Conservation (phyloP, 352 stramenopile genomes). For the Elongisporangium senticosum region DNA sequence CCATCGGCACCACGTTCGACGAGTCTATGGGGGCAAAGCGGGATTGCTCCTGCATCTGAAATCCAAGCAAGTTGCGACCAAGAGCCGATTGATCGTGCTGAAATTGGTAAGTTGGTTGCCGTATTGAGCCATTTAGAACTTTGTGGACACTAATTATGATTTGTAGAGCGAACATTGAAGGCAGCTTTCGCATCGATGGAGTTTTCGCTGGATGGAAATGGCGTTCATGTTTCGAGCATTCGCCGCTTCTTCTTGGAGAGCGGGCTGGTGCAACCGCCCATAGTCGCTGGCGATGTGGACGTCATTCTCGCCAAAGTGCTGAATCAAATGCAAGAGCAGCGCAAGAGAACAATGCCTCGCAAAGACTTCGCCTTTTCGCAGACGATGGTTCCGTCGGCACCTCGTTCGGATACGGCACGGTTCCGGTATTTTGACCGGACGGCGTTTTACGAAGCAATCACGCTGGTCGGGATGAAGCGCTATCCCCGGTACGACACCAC, state of each 20-base stretch:
- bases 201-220: conserved; percentile 32
- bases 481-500: conserved; percentile 54
- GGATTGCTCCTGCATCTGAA: conserved; percentile 5
- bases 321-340: conserved; percentile 42
- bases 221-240: conserved; percentile 62
- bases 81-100: conserved; percentile 10
- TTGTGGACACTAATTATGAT: not conserved
- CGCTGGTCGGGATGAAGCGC: conserved; percentile 50
- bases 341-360: conserved; percentile 34
- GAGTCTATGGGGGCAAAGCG: conserved; percentile 10
- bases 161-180: not conserved
- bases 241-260: conserved; percentile 62
- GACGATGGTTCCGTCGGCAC: conserved; percentile 6
- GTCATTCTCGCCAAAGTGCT: conserved; percentile 62
- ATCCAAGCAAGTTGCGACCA: conserved; percentile 3
- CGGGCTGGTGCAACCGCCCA: conserved; percentile 44
- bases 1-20: conserved; percentile 6
- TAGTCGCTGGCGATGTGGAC: conserved; percentile 58
- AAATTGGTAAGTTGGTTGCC: conserved; percentile 15
- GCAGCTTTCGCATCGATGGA: conserved; percentile 39
- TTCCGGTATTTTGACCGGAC: conserved; percentile 67
- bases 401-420: conserved; percentile 22
- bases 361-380: conserved; percentile 50
- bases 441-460: conserved; percentile 68
- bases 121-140: not conserved